phyloP scores from a whole-genome alignment of 768 basidiomycete species.

The Grammothele lineata region DNA sequence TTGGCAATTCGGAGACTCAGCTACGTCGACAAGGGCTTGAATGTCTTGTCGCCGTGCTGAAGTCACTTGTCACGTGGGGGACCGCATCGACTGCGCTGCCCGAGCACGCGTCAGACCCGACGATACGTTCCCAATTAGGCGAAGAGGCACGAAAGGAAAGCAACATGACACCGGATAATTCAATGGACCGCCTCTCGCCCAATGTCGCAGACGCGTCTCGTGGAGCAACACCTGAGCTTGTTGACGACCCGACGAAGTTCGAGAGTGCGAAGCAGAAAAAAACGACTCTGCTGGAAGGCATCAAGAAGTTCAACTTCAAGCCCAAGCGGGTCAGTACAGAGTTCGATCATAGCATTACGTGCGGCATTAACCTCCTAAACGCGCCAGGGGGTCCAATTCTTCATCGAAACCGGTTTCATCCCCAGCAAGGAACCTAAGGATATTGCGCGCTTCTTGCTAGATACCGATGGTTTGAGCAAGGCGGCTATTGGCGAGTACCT shows the following conservation, averaged over 20 bases:
- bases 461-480: constrained; percentile 91
- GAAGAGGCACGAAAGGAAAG: constrained; percentile 54
- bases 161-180: constrained; percentile 47
- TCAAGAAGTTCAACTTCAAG: constrained; percentile 98
- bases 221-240: constrained; percentile 69
- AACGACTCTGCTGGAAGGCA: constrained; percentile 89
- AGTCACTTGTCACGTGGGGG: constrained; percentile 91
- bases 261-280: constrained; percentile 97
- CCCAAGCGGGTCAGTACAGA: constrained; percentile 81
- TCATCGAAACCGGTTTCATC: constrained; percentile 88
- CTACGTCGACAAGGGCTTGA: constrained; percentile 92
- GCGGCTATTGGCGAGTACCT: constrained; percentile 97
- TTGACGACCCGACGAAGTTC: constrained; percentile 89
- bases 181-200: constrained; percentile 50
- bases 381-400: constrained; percentile 78
- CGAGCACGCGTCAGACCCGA: constrained; percentile 41
- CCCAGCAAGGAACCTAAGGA: constrained; percentile 63
- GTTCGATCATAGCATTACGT: too few relatives aligned
- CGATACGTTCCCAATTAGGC: constrained; percentile 39
- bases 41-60: constrained; percentile 82
- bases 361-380: too few relatives aligned
- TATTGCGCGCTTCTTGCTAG: constrained; percentile 80
- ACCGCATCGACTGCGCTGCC: constrained; percentile 38
- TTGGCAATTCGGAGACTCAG: constrained; percentile 78
- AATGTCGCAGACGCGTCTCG: constrained; percentile 49